A percentile compares a stretch with the other conserved stretches of the same genome.
These are phyloP conservation scores for Begonia fuchsioides DNA, from an alignment of 306 rosid species.

Conservation along the genomic window DNA sequence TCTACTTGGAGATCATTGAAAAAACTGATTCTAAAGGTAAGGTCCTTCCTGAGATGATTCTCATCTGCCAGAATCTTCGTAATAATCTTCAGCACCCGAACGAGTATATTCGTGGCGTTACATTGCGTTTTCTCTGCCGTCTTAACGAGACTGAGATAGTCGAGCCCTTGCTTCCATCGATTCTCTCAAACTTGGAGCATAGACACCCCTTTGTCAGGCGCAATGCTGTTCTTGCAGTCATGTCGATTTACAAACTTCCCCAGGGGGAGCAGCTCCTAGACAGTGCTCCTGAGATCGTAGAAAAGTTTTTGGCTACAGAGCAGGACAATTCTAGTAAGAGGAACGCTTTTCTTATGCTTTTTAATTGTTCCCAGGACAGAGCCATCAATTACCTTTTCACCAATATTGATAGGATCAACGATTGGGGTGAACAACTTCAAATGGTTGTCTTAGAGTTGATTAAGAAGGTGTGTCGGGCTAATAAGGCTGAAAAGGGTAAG, in stretches of 20 bases:
- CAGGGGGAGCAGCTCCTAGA: constrained; percentile 74
- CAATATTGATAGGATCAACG: constrained; percentile 51
- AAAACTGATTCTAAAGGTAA: constrained; percentile 81
- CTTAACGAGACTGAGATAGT: constrained; percentile 72
- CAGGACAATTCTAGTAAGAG: constrained; percentile 79
- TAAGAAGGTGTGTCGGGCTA: constrained; percentile 69
- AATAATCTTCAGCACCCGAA: constrained; percentile 87
- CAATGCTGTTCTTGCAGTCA: constrained; percentile 70
- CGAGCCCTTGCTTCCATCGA: constrained; percentile 81
- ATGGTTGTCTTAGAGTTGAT: constrained; percentile 82
- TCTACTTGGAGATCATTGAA: constrained; percentile 85
- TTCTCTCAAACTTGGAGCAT: constrained; percentile 66
- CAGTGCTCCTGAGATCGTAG: constrained; percentile 72
- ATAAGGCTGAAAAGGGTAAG: constrained; percentile 72
- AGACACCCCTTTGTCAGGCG: constrained; percentile 84
- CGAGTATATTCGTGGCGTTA: constrained; percentile 90
- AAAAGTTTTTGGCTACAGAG: constrained; percentile 55
- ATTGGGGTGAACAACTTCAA: constrained; percentile 86
- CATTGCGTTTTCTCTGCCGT: constrained; percentile 83
- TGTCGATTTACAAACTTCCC: constrained; percentile 74
- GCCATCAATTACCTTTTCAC: constrained; percentile 53
- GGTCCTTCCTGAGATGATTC: constrained; percentile 88
- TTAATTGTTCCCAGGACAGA: constrained; percentile 73
- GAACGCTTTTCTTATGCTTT: constrained; percentile 90
- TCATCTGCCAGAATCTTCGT: constrained; percentile 89